Base-by-base conservation (phyloP, 2,329 filamentous ascomycete genomes). In the Colletotrichum viniferum region DNA sequence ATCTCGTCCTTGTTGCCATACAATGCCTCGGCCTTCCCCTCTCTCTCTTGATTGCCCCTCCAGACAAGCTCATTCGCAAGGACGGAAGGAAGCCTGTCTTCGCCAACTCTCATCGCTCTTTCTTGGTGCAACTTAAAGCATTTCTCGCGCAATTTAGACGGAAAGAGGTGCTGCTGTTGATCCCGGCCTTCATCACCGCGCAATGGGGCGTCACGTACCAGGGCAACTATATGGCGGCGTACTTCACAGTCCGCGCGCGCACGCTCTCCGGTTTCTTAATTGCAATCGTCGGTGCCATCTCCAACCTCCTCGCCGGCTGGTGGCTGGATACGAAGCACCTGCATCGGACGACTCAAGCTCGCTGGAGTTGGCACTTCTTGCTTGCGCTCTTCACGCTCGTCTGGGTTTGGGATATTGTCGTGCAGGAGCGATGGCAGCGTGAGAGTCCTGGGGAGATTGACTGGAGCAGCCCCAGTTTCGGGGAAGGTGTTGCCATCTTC, bases 1-100 rank as follows among this genome's bases (percentile, higher is more conserved):
- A 84, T 55, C 79, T 84, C 21, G 81, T 85, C 16, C 79, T 88
- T 38, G 86, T 88, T 34, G 84, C 81, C 1, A 82, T 88, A 7
- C 86, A 88, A 74, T 87, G 86, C 55, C 80, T 88, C 0, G 87
- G 86, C 0, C 81, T 87, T 6, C 85, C 87, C 0, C 82, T 88
- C 7, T 85, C 87, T 0, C 78, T 88, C 1, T 76, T 87, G 1
- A 74, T 89, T 9, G 87, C 87, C 1, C 82, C 86, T 5, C 87
- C 87, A 0, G 79, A 87, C 3, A 87, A 88, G 76, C 81, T 88
- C 6, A 83, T 87, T 26, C 82, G 85, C 24, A 79, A 79, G 8
- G 84, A 88, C 66, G 86, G 78, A 10, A 74, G 48, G 12, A 82
- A 79, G 13, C 74, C 71, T 10, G 30, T 61, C 62, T 76, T 76